These are phyloP conservation scores for Nigrospora sphaerica DNA, from an alignment of 2,329 filamentous ascomycete species.

Conservation along the genomic window DNA sequence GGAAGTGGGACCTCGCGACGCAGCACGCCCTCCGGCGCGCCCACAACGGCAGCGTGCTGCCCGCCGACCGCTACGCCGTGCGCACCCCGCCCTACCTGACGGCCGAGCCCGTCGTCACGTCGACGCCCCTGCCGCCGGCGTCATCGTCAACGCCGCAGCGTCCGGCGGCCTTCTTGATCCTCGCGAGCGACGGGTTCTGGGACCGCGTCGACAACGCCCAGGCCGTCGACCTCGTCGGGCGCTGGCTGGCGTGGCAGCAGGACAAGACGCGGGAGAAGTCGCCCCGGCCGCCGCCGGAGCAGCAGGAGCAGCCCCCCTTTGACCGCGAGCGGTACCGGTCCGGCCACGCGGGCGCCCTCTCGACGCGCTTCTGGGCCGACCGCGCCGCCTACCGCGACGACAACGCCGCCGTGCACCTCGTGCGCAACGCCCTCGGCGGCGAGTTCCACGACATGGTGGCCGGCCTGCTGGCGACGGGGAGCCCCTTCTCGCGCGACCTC, in stretches of 20 bases:
- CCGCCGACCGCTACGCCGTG: conserved; percentile 31
- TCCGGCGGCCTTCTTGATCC: conserved; percentile 52
- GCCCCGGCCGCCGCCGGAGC: neutral
- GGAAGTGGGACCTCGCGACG: conserved; percentile 57
- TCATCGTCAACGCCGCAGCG: conserved; percentile 27
- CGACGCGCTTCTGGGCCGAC: conserved; percentile 28
- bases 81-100: conserved; percentile 53
- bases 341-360: neutral
- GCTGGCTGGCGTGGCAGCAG: conserved; percentile 34
- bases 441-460: conserved; percentile 64
- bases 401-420: conserved; percentile 70
- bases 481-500: conserved; percentile 52
- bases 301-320: neutral
- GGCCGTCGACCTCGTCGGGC: conserved; percentile 48
- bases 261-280: neutral
- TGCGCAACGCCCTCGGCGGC: conserved; percentile 71
- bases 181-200: conserved; percentile 63
- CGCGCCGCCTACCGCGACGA: conserved; percentile 70
- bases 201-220: conserved; percentile 50
- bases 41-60: conserved; percentile 55
- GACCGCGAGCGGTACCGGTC: conserved; percentile 3
- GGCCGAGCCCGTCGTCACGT: conserved; percentile 58
- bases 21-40: conserved; percentile 63
- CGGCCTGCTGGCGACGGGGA: conserved; percentile 61
- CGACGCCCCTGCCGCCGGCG: conserved; percentile 22